Percentiles rank a stretch among this genome's conserved stretches.
These are phyloP conservation scores for Globisporangium orthogonon DNA, from an alignment of 352 stramenopile species.

Conservation along the genomic window DNA sequence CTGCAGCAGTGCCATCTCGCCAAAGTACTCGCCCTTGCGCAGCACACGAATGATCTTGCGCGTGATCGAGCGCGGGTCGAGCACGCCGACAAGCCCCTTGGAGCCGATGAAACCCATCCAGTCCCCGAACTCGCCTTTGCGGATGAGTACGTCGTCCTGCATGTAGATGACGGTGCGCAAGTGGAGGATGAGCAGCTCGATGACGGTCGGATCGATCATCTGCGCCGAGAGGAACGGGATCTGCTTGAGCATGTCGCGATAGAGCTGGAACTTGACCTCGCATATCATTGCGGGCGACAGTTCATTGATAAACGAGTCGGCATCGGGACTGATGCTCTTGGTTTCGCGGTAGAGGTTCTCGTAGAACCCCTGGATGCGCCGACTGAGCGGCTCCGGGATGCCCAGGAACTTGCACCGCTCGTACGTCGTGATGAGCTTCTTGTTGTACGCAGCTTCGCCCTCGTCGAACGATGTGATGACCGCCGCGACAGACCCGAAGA, in stretches of 20 bases:
- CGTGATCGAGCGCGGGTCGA: conserved; percentile 39
- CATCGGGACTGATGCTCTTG: conserved; percentile 51
- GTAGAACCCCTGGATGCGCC: conserved; percentile 58
- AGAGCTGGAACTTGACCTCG: conserved; percentile 77
- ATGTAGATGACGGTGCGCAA: conserved; percentile 74
- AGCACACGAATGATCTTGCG: conserved; percentile 60
- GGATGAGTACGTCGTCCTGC: conserved; percentile 73
- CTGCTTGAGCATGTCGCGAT: conserved; percentile 73
- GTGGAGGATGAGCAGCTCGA: conserved; percentile 75
- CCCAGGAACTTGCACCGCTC: conserved; percentile 61
- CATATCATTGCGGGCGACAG: conserved; percentile 60
- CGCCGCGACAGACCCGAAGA: conserved; percentile 59
- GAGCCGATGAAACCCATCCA: conserved; percentile 83
- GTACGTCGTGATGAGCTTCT: conserved; percentile 58
- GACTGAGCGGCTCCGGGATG: conserved; percentile 40
- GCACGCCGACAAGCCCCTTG: conserved; percentile 57
- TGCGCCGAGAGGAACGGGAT: conserved; percentile 66
- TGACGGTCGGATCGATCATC: conserved; percentile 57
- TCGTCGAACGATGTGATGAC: conserved; percentile 68
- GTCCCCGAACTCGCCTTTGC: conserved; percentile 74
- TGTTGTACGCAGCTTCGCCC: conserved; percentile 58
- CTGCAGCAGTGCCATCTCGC: conserved; percentile 69
- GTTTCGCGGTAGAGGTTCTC: conserved; percentile 68
- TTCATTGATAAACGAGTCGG: conserved; percentile 73
- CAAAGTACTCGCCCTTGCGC: conserved; percentile 69